These are phyloP conservation scores for Quercus parvula DNA, from an alignment of 306 rosid genomes.

Conservation along the genomic window DNA sequence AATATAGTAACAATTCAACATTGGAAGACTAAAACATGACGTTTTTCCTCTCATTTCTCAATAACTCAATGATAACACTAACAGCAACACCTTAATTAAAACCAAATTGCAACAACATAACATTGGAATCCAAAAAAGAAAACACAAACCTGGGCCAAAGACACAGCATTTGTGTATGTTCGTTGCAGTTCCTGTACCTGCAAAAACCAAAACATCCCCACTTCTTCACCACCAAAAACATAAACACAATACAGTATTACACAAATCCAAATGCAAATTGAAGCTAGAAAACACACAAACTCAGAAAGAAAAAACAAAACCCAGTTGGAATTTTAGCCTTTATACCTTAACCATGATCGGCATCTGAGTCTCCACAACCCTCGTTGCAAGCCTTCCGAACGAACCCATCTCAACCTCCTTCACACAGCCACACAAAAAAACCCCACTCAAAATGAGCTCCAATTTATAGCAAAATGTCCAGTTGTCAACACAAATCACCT, in stretches of 20 bases:
- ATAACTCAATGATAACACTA: conserved; percentile 6
- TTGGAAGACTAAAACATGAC: conserved; percentile 2
- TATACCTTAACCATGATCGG: conserved; percentile 61
- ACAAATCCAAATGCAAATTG: background rate
- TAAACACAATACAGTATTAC: background rate
- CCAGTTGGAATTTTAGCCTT: conserved; percentile 7
- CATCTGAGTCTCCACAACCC: conserved; percentile 56
- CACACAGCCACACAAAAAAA: background rate
- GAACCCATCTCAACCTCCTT: conserved; percentile 46
- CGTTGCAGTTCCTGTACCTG: conserved; percentile 53
- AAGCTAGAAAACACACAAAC: conserved; percentile 6
- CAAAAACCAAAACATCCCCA: conserved; percentile 12
- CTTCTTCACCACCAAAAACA: conserved; percentile 4
- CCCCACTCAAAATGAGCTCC: background rate
- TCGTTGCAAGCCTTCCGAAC: conserved; percentile 42
- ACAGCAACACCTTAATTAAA: background rate
- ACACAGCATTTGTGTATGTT: conserved; percentile 39
- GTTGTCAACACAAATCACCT: conserved; percentile 4
- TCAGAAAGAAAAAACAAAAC: background rate
- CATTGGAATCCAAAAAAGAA: conserved; percentile 18
- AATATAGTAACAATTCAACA: conserved; percentile 10
- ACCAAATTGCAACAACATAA: conserved; percentile 5
- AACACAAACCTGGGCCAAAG: conserved; percentile 55
- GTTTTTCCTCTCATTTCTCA: conserved; percentile 18
- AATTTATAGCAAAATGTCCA: background rate